phyloP scores from a whole-genome alignment of 495 filamentous ascomycete genomes.

The Aspergillus sclerotioniger region DNA sequence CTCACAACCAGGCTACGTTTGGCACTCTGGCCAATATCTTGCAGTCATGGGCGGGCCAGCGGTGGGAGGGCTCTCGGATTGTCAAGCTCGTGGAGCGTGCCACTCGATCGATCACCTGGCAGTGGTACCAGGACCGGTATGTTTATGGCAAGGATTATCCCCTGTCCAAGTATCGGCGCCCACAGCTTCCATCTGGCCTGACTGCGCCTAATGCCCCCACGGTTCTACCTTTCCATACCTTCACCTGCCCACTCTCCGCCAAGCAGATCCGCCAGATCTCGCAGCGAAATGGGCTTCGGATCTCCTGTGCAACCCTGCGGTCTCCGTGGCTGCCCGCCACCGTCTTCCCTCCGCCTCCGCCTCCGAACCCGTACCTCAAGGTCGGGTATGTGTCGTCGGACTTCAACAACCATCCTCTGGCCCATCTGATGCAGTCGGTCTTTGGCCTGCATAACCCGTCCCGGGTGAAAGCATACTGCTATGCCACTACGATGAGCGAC shows the following conservation, averaged over 20 bases:
- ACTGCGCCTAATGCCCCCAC: conserved; percentile 88
- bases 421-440: conserved; percentile 97
- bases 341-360: conserved; percentile 79
- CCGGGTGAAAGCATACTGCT: conserved; percentile 84
- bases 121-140: conserved; percentile 87
- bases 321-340: conserved; percentile 80
- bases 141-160: conserved; percentile 59
- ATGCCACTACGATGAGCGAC: conserved; percentile 94
- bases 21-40: conserved; percentile 47
- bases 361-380: conserved; percentile 78
- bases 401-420: conserved; percentile 98
- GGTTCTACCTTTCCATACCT: conserved; percentile 97
- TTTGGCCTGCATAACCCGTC: conserved; percentile 83
- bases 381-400: conserved; percentile 97
- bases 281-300: conserved; percentile 88
- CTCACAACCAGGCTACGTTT: conserved; percentile 27
- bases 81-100: conserved; percentile 86
- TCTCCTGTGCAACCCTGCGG: conserved; percentile 83
- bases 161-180: conserved; percentile 63
- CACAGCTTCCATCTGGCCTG: conserved; percentile 70
- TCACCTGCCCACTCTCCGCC: conserved; percentile 90
- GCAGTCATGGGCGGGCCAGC: conserved; percentile 67
- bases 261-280: conserved; percentile 95
- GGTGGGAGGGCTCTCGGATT: conserved; percentile 86
- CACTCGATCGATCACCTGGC: conserved; percentile 70